These are phyloP conservation scores for Trichoderma atroviride DNA, from an alignment of 2,329 filamentous ascomycete genomes.

Conservation along the genomic window DNA sequence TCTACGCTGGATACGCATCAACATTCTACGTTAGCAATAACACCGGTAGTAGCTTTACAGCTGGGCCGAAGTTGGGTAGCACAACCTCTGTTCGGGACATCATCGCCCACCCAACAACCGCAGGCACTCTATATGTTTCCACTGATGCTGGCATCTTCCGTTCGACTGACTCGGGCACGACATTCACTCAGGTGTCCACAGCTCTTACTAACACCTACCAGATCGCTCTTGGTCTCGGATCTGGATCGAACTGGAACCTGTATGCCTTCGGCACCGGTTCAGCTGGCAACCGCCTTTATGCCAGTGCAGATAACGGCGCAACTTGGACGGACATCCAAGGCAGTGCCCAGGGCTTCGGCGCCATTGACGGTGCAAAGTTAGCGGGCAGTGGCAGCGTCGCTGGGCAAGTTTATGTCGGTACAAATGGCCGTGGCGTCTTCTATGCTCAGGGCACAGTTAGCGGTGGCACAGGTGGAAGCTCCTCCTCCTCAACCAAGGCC, in stretches of 20 bases:
- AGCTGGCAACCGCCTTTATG: constrained; percentile 14
- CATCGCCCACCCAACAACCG: constrained; percentile 8
- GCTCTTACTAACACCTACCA: constrained; percentile 7
- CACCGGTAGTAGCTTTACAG: constrained; percentile 5
- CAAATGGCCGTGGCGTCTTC: constrained; percentile 13
- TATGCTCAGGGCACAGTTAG: constrained; percentile 17
- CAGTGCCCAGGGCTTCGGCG: constrained; percentile 9
- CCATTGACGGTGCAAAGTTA: constrained; percentile 3
- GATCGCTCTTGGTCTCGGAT: constrained; percentile 13
- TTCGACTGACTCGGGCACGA: constrained; percentile 10
- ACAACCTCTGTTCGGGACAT: constrained; percentile 1
- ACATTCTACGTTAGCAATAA: constrained; percentile 20
- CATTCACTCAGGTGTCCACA: background rate
- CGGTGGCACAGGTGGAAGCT: constrained; percentile 2
- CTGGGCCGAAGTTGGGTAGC: constrained; percentile 10
- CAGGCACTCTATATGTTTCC: constrained; percentile 6
- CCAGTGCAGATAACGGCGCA: constrained; percentile 9
- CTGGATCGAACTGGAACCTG: constrained; percentile 13
- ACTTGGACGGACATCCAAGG: constrained; percentile 21
- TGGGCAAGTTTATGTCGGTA: constrained; percentile 18
- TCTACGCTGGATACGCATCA: constrained; percentile 9
- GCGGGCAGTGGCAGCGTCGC: constrained; percentile 11
- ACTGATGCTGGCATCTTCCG: constrained; percentile 19
- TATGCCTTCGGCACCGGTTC: constrained; percentile 11
- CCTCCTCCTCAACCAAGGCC: background rate